phyloP scores from a whole-genome alignment of 2,329 filamentous ascomycete genomes.

The Mollisia scopiformis region DNA sequence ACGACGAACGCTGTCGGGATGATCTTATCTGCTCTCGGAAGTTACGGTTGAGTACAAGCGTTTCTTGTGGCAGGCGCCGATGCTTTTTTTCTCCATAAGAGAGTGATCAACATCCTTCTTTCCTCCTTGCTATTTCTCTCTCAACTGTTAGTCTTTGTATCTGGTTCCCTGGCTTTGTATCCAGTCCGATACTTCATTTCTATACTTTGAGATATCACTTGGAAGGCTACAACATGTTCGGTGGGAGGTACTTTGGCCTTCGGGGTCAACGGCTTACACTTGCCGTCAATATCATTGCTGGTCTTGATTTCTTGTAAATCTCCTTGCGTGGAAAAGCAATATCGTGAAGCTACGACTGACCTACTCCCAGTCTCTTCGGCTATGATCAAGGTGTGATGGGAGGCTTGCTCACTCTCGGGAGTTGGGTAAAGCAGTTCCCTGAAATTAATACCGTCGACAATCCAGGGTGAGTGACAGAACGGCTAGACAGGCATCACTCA shows the following conservation, averaged over 20 bases:
- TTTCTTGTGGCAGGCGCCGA: neutral
- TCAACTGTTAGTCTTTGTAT: neutral
- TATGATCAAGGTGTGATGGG: constrained; percentile 53
- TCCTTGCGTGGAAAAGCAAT: constrained; percentile 33
- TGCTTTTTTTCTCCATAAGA: constrained; percentile 1
- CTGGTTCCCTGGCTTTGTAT: neutral
- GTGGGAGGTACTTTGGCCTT: constrained; percentile 61
- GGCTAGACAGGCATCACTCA: too few relatives aligned
- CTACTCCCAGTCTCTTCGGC: constrained; percentile 41
- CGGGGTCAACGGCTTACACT: constrained; percentile 67
- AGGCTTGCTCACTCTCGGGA: constrained; percentile 44
- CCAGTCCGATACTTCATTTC: neutral
- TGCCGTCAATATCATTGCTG: constrained; percentile 72
- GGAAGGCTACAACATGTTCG: constrained; percentile 11
- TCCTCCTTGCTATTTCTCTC: neutral
- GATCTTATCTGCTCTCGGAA: constrained; percentile 6
- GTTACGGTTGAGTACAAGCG: constrained; percentile 6
- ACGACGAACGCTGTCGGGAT: neutral
- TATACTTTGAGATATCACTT: neutral
- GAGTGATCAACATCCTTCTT: neutral
- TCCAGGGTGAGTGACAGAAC: too few relatives aligned
- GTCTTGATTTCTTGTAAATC: constrained; percentile 68
- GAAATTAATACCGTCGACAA: constrained; percentile 49
- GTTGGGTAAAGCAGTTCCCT: constrained; percentile 58
- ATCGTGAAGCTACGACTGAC: neutral